Evolutionary conservation across 1,284 basidiomycete genomes (phyloP).

Genomic region (Entoloma clypeatum): DNA sequence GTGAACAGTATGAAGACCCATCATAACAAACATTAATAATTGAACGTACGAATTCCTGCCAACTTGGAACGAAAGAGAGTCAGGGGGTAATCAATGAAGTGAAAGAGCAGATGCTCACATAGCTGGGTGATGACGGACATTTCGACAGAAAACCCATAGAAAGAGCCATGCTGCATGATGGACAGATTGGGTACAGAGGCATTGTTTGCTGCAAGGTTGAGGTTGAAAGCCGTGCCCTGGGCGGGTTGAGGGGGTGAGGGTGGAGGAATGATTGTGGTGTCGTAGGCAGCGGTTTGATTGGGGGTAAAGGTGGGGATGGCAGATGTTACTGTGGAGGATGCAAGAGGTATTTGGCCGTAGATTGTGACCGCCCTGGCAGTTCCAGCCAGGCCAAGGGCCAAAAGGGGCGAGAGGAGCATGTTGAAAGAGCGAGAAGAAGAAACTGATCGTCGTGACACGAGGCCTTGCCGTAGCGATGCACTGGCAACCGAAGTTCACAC

Average conservation of each 20-base stretch:
- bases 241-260: slow-evolving; percentile 44
- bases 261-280: slow-evolving; percentile 40
- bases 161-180: slow-evolving; percentile 55
- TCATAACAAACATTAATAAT: too few relatives aligned
- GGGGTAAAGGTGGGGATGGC: too few relatives aligned
- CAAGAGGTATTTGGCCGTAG: slow-evolving; percentile 33
- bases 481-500: too few relatives aligned
- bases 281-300: slow-evolving; percentile 44
- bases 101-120: slow-evolving; percentile 37
- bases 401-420: slow-evolving; percentile 3
- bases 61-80: slow-evolving; percentile 31
- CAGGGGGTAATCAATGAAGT: neutral
- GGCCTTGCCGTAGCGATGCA: too few relatives aligned
- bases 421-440: neutral
- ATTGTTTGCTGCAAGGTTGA: slow-evolving; percentile 35
- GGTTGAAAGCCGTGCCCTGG: slow-evolving; percentile 34
- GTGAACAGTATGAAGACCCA: too few relatives aligned
- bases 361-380: slow-evolving; percentile 26
- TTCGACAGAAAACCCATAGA: slow-evolving; percentile 68
- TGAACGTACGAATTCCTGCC: slow-evolving; percentile 43
- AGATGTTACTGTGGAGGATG: slow-evolving; percentile 24
- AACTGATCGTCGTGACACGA: too few relatives aligned
- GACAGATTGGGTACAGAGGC: slow-evolving; percentile 41
- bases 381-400: slow-evolving; percentile 8
- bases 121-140: slow-evolving; percentile 62